Conservation (phyloP, 2,329 filamentous ascomycete species). For the Fusarium sp. region DNA sequence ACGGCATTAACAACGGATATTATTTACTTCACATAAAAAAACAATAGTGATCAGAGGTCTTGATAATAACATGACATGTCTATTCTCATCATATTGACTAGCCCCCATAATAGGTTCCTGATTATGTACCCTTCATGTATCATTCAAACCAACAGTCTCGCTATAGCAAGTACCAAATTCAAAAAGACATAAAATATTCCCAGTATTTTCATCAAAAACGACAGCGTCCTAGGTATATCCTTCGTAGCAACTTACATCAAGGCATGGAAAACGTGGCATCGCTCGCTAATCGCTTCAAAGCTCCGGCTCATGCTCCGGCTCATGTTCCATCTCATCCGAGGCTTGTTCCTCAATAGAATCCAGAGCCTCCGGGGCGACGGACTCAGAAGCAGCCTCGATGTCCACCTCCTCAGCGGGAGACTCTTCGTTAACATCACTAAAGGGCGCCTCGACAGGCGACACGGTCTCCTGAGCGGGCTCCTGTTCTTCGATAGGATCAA, state of each 20-base stretch:
- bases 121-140: slow-evolving; percentile 46
- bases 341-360: slow-evolving; percentile 10
- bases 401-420: neutral
- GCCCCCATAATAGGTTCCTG: slow-evolving; percentile 29
- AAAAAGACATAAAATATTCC: slow-evolving; percentile 33
- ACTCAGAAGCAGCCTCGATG: slow-evolving; percentile 9
- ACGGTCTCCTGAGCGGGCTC: slow-evolving; percentile 16
- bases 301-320: slow-evolving; percentile 27
- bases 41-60: neutral
- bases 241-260: slow-evolving; percentile 49
- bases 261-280: slow-evolving; percentile 42
- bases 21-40: slow-evolving; percentile 12
- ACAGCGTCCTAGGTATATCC: slow-evolving; percentile 49
- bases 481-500: slow-evolving; percentile 5
- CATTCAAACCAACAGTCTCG: slow-evolving; percentile 45
- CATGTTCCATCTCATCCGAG: slow-evolving; percentile 11
- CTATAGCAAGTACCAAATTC: slow-evolving; percentile 12
- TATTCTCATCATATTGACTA: slow-evolving; percentile 40
- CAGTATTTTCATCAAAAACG: slow-evolving; percentile 43
- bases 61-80: slow-evolving; percentile 33
- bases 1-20: slow-evolving; percentile 20
- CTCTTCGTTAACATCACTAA: neutral
- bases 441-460: slow-evolving; percentile 4
- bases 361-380: slow-evolving; percentile 8
- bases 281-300: slow-evolving; percentile 35